These are phyloP conservation scores for Paraglomus occultum DNA, from an alignment of 192 early-diverging fungal genomes.

Conservation along the genomic window DNA sequence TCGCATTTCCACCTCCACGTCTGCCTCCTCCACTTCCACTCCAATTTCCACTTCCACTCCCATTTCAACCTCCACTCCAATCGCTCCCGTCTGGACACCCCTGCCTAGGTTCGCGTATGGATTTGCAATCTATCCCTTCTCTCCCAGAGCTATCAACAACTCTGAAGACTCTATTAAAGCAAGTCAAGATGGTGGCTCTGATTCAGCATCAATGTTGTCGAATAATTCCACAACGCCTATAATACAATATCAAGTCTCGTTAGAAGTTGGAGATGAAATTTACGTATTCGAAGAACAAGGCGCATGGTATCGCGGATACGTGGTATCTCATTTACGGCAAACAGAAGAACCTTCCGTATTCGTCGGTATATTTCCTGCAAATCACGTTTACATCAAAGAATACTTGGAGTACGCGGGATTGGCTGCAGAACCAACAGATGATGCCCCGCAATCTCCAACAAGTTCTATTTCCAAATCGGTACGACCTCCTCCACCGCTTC, in stretches of 20 bases:
- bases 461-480: neutral
- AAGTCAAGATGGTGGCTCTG: slow-evolving; percentile 13
- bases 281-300: slow-evolving; percentile 56
- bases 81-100: slow-evolving; percentile 34
- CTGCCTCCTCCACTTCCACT: neutral
- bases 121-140: slow-evolving; percentile 45
- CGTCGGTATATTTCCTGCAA: slow-evolving; percentile 54
- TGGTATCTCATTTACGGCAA: slow-evolving; percentile 44
- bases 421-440: neutral
- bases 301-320: slow-evolving; percentile 64
- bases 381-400: slow-evolving; percentile 52
- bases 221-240: slow-evolving; percentile 1
- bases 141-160: slow-evolving; percentile 28
- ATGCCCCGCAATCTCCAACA: neutral
- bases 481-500: slow-evolving; percentile 38
- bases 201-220: slow-evolving; percentile 14
- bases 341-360: slow-evolving; percentile 40
- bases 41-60: neutral
- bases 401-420: slow-evolving; percentile 35
- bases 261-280: slow-evolving; percentile 58
- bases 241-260: slow-evolving; percentile 25
- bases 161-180: slow-evolving; percentile 21
- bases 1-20: neutral
- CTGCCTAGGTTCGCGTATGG: slow-evolving; percentile 48
- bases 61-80: neutral